These are phyloP conservation scores for Cardiosporidium cionae DNA, from an alignment of 169 alveolate species.

Conservation along the genomic window DNA sequence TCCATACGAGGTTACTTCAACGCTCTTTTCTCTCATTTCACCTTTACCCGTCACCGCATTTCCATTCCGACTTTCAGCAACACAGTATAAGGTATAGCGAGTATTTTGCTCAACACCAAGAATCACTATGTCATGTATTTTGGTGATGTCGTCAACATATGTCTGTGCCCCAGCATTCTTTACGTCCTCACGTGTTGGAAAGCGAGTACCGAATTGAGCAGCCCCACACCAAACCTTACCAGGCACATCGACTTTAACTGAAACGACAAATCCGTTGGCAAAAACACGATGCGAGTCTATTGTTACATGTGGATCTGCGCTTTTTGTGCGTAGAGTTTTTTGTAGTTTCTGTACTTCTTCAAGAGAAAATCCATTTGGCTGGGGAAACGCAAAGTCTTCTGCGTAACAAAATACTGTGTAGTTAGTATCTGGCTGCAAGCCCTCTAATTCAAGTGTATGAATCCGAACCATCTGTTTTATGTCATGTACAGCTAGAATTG, in stretches of 20 bases:
- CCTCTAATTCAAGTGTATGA: conserved; percentile 14
- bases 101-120: conserved; percentile 50
- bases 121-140: conserved; percentile 21
- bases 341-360: conserved; percentile 13
- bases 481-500: too few relatives aligned
- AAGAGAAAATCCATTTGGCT: conserved; percentile 30
- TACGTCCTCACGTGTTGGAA: conserved; percentile 41
- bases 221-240: conserved; percentile 50
- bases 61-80: conserved; percentile 40
- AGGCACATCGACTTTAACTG: conserved; percentile 42
- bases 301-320: conserved; percentile 38
- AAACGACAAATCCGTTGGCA: conserved; percentile 36
- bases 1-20: conserved; percentile 47
- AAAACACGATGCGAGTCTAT: conserved; percentile 26
- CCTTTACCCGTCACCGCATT: conserved; percentile 29
- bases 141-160: conserved; percentile 18
- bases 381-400: conserved; percentile 45
- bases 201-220: conserved; percentile 39
- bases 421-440: conserved; percentile 35
- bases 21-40: conserved; percentile 47
- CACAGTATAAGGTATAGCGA: conserved; percentile 42
- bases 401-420: conserved; percentile 40
- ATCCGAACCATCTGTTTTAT: too few relatives aligned
- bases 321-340: conserved; percentile 26
- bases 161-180: conserved; percentile 38